Evolutionary conservation across 169 alveolate species (phyloP).

Genomic region (Theileria equi): DNA sequence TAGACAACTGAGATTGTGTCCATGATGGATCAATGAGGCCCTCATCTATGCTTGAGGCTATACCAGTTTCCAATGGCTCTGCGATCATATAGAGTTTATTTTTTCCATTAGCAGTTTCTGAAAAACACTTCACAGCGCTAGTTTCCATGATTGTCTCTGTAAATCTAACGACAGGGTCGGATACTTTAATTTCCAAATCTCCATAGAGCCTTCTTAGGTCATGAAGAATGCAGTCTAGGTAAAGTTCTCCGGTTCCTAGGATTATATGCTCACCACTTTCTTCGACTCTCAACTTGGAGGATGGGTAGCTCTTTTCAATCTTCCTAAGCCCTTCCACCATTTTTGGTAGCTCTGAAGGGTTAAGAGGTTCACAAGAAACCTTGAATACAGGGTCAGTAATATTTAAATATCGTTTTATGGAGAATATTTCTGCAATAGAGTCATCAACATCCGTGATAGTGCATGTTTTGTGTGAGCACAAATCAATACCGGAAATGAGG

Average conservation of each 20-base stretch:
- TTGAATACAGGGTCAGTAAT: constrained; percentile 69
- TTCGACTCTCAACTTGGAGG: constrained; percentile 91
- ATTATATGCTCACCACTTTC: constrained; percentile 98
- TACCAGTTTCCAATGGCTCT: constrained; percentile 92
- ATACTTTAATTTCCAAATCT: constrained; percentile 96
- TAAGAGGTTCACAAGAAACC: constrained; percentile 96
- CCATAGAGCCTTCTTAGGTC: constrained; percentile 96
- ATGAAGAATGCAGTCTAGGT: constrained; percentile 95
- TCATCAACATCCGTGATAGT: constrained; percentile 75
- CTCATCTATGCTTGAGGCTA: constrained; percentile 84
- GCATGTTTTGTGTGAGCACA: constrained; percentile 85
- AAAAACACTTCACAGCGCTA: constrained; percentile 92
- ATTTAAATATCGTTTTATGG: constrained; percentile 41
- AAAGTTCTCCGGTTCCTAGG: constrained; percentile 98
- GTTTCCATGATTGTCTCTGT: constrained; percentile 95
- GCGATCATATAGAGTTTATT: constrained; percentile 91
- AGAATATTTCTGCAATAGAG: constrained; percentile 35
- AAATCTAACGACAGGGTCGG: constrained; percentile 94
- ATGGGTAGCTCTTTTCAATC: constrained; percentile 91
- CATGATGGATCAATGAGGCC: constrained; percentile 70
- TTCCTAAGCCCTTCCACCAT: constrained; percentile 96
- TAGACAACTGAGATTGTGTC: constrained; percentile 37
- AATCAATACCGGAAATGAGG: constrained; percentile 93
- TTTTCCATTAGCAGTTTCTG: constrained; percentile 94
- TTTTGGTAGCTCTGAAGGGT: constrained; percentile 98